Base-by-base conservation (phyloP, 23 red algal genomes). In the Gracilaria vermiculophylla region DNA sequence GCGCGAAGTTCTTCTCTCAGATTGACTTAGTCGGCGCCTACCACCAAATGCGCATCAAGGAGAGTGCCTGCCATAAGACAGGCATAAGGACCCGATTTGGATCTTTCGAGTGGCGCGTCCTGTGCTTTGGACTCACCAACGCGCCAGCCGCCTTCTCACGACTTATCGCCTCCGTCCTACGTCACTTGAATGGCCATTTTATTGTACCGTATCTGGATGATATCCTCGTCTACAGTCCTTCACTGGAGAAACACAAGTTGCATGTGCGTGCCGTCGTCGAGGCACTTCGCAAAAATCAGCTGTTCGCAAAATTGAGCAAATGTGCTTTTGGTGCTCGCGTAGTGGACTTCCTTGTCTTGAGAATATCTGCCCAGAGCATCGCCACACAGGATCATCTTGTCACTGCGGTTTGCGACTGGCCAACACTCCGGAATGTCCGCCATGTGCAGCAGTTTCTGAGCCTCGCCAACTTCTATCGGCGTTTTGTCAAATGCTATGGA, bases 51-150 rank as follows among this genome's bases (percentile, higher is more conserved):
- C 3, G 52, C 20, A 19, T 64, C 9, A 56, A 2, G 24, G 78
- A 82, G 2, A 1, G 64, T 5, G 78, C 62, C 21, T 57, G 51
- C 1, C 78, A 55, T 24, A 82, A 82, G 27, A 82, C 78, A 2
- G 45, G 53, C 9, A 82, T 64, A 27, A 16, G 78, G n/a, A 82
- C 78, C 8, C 53, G 78, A 19, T 82, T 82, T 60, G 53, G 51
- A 16, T 42, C 53, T 7, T 82, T 41, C 37, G 78, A 64, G 14
- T 82, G 53, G 54, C 51, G 8, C 8, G 21, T 61, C 51, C 35
- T 82, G 14, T 82, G 54, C 25, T 82, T 82, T 64, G 52, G 25
- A 62, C 16, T 82, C 27, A 64, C 19, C 45, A 61, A 56, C 33
- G 45, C 21, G 16, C 45, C 51, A 36, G 78, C 52, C 3, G 78